phyloP scores from a whole-genome alignment of 2,329 filamentous ascomycete genomes.

The Monosporascus ibericus region DNA sequence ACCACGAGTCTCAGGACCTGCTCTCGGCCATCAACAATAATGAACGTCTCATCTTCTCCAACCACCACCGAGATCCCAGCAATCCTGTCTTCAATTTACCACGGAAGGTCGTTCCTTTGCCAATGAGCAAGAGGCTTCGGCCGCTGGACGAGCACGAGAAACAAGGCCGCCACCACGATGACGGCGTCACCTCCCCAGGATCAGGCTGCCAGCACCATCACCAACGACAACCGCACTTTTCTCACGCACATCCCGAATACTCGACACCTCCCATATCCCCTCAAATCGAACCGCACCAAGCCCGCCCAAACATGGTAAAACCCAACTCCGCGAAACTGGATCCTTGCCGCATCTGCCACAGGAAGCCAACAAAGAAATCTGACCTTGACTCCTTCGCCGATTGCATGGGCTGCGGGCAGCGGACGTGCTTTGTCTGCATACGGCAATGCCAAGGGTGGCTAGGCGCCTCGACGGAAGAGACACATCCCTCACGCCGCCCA shows the following conservation, averaged over 20 bases:
- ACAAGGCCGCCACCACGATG: conserved; percentile 1
- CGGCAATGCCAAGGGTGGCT: conserved; percentile 53
- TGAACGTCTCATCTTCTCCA: conserved; percentile 17
- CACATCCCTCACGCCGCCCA: conserved; percentile 2
- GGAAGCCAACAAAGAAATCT: conserved; percentile 56
- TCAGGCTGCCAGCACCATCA: conserved; percentile 1
- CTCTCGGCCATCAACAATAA: conserved; percentile 19
- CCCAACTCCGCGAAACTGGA: conserved; percentile 22
- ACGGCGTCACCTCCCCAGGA: no score
- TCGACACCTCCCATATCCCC: conserved; percentile 9
- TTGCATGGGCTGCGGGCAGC: conserved; percentile 55
- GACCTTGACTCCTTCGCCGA: conserved; percentile 62
- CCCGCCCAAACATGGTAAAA: conserved; percentile 3
- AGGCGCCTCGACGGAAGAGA: conserved; percentile 2
- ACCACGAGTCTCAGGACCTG: conserved; percentile 13
- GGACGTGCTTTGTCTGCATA: conserved; percentile 65
- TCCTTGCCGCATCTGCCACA: conserved; percentile 63
- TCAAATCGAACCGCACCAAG: conserved; percentile 8
- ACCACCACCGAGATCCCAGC: conserved; percentile 1
- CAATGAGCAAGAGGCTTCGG: conserved; percentile 22
- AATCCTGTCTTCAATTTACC: conserved; percentile 12
- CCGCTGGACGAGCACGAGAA: conserved; percentile 12
- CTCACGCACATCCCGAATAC: conserved; percentile 18
- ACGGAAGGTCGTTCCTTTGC: conserved; percentile 21
- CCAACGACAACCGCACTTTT: conserved; percentile 16